These are phyloP conservation scores for Pecoramyces ruminantium DNA, from an alignment of 192 early-diverging fungal species.

Conservation along the genomic window DNA sequence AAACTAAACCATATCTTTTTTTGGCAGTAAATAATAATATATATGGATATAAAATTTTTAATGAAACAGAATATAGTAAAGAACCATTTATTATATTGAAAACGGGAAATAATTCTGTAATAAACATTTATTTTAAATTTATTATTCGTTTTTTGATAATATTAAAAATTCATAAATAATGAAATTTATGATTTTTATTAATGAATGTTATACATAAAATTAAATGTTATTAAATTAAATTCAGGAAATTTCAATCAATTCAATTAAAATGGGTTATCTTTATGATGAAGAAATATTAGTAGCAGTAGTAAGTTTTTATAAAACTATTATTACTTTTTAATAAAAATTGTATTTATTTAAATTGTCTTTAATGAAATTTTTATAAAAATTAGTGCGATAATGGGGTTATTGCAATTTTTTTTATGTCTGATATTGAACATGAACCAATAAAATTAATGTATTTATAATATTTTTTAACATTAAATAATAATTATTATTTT, in stretches of 20 bases:
- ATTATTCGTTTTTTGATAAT: no score
- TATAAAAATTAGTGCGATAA: not conserved
- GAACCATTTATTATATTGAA: not conserved
- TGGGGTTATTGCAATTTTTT: not conserved
- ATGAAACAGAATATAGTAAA: not conserved
- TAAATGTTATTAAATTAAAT: no score
- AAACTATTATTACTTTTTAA: no score
- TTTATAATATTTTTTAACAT: not conserved
- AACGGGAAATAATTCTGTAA: not conserved
- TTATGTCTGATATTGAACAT: not conserved
- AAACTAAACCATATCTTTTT: not conserved
- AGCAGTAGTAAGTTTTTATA: not conserved
- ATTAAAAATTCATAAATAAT: no score
- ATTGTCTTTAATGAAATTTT: no score
- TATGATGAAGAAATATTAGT: not conserved
- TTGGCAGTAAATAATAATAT: not conserved
- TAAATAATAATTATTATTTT: no score
- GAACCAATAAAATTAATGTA: not conserved
- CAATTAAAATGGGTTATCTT: not conserved
- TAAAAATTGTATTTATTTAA: no score
- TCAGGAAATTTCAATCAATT: not conserved
- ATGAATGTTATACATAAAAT: no score
- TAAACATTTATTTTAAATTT: no score
- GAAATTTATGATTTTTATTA: no score
- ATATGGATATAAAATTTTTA: not conserved